These are phyloP conservation scores for Cystoisospora suis DNA, from an alignment of 169 alveolate species.

Conservation along the genomic window DNA sequence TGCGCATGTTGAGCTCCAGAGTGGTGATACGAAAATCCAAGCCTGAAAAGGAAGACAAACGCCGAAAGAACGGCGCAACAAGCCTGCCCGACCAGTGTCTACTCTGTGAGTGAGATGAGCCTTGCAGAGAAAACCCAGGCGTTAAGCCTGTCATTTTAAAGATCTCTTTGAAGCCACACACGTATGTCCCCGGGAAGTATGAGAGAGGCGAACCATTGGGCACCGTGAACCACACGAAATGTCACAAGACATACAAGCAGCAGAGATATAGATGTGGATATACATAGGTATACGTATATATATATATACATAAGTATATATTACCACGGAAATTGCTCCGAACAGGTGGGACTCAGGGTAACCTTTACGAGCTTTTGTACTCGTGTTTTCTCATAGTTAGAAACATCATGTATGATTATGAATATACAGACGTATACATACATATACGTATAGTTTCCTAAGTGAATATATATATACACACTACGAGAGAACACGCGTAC, in stretches of 20 bases:
- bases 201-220: background rate
- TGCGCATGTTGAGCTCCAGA: slow-evolving; percentile 29
- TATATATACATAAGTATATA: background rate
- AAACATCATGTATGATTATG: background rate
- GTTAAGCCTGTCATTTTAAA: background rate
- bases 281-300: background rate
- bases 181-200: background rate
- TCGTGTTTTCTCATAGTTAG: no score
- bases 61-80: background rate
- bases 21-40: slow-evolving; percentile 43
- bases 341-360: background rate
- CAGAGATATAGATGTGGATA: background rate
- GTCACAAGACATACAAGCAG: no score
- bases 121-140: background rate
- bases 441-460: background rate
- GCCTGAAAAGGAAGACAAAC: slow-evolving; percentile 13
- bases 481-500: no score
- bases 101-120: background rate
- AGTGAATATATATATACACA: background rate
- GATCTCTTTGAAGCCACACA: background rate
- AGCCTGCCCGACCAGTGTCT: background rate
- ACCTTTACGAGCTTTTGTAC: no score
- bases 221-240: no score
- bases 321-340: background rate
- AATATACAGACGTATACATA: background rate